A percentile compares a stretch with the other conserved stretches of the same genome.
Conservation (phyloP, 768 basidiomycete species). For the Sarcodon sp. region DNA sequence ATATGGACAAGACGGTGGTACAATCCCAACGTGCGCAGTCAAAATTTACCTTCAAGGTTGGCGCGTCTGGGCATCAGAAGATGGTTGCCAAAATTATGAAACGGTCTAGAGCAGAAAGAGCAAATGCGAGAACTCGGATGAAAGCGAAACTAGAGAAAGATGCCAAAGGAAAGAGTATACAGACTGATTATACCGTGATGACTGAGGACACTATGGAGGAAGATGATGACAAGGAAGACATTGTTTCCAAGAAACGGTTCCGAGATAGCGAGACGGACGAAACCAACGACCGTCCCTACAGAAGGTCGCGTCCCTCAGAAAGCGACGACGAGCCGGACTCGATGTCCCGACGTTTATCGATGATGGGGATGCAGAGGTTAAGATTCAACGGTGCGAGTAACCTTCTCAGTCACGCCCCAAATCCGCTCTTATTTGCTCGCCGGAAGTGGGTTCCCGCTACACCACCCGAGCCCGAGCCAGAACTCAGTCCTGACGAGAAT, state of each 20-base stretch:
- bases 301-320: background rate
- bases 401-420: slow-evolving; percentile 14
- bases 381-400: slow-evolving; percentile 7
- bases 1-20: no score
- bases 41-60: no score
- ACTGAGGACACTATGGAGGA: slow-evolving; percentile 2
- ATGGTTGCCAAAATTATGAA: no score
- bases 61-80: no score
- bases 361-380: slow-evolving; percentile 6
- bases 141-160: no score
- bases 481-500: slow-evolving; percentile 3
- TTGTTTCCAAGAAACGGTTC: slow-evolving; percentile 3
- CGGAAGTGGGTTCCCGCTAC: slow-evolving; percentile 17
- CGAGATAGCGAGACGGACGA: slow-evolving; percentile 6
- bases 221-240: background rate
- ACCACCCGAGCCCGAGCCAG: slow-evolving; percentile 3
- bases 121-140: no score
- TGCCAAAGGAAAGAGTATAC: no score
- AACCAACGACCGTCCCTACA: no score
- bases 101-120: no score
- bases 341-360: slow-evolving; percentile 6
- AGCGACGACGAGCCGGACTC: slow-evolving; percentile 1
- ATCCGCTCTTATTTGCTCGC: slow-evolving; percentile 20
- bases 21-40: no score
- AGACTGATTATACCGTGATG: background rate